Evolutionary conservation across 768 basidiomycete species (phyloP).

Genomic region (Paxillus involutus): DNA sequence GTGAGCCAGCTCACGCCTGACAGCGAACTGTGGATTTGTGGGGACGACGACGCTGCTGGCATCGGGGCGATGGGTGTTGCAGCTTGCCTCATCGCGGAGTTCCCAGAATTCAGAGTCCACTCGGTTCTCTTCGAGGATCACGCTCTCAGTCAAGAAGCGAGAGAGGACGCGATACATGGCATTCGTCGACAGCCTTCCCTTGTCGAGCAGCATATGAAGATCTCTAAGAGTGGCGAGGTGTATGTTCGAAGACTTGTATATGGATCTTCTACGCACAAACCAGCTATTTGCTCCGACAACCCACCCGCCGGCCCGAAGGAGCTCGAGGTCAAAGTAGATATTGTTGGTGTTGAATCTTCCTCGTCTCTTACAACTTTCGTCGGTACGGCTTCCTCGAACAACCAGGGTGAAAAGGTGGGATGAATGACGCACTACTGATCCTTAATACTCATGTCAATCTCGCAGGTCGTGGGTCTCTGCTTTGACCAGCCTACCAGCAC

Average conservation of each 20-base stretch:
- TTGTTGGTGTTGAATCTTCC: neutral
- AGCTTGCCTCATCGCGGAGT: slow-evolving; percentile 10
- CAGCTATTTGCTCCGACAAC: too few relatives aligned
- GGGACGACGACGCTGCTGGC: slow-evolving; percentile 12
- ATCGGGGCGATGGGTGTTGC: slow-evolving; percentile 13
- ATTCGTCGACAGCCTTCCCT: slow-evolving; percentile 4
- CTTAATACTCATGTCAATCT: neutral
- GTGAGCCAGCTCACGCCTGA: slow-evolving; percentile 4
- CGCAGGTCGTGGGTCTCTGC: neutral
- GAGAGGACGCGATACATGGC: slow-evolving; percentile 3
- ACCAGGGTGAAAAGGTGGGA: too few relatives aligned
- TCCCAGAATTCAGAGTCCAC: slow-evolving; percentile 9
- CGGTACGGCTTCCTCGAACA: neutral
- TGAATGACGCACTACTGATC: too few relatives aligned
- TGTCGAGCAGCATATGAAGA: slow-evolving; percentile 12
- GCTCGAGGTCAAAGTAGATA: neutral
- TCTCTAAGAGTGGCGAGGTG: slow-evolving; percentile 11
- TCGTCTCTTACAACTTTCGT: neutral
- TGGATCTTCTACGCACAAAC: neutral
- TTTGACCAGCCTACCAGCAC: neutral
- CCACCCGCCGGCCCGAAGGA: neutral
- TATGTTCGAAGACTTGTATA: slow-evolving; percentile 16
- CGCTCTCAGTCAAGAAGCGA: slow-evolving; percentile 3
- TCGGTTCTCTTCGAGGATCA: slow-evolving; percentile 14
- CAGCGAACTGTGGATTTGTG: slow-evolving; percentile 10